Evolutionary conservation across 768 basidiomycete species (phyloP).

Genomic region (Calocybe gangraenosa): DNA sequence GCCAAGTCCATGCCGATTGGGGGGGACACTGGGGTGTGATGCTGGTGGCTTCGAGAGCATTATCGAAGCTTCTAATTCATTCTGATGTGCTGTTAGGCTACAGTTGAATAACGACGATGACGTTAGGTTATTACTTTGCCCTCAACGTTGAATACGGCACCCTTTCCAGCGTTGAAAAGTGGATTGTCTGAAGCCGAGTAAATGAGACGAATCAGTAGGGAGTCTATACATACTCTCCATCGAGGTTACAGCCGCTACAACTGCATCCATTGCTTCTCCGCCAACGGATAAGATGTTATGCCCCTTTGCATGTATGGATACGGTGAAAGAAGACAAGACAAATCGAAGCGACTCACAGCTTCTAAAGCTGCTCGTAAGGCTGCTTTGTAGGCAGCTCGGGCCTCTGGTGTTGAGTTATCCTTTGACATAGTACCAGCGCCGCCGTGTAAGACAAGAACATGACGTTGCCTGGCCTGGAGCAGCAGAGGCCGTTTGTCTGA

Average conservation of each 20-base stretch:
- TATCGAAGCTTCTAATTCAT: slow-evolving; percentile 77
- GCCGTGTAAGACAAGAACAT: slow-evolving; percentile 70
- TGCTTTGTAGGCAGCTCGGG: slow-evolving; percentile 52
- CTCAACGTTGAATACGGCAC: slow-evolving; percentile 77
- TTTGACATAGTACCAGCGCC: slow-evolving; percentile 72
- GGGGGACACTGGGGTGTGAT: slow-evolving; percentile 55
- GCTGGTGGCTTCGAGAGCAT: slow-evolving; percentile 78
- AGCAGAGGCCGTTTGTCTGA: slow-evolving; percentile 20
- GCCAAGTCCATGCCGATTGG: slow-evolving; percentile 58
- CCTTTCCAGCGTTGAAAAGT: slow-evolving; percentile 76
- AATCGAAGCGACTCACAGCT: slow-evolving; percentile 27
- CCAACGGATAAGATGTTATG: slow-evolving; percentile 58
- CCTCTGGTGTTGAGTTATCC: slow-evolving; percentile 53
- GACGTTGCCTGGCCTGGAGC: slow-evolving; percentile 8
- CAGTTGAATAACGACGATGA: neutral
- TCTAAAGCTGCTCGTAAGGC: slow-evolving; percentile 51
- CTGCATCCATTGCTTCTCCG: slow-evolving; percentile 83
- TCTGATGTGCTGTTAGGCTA: slow-evolving; percentile 27
- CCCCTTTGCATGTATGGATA: slow-evolving; percentile 48
- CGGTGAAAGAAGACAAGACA: too few species aligned
- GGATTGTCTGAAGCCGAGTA: slow-evolving; percentile 53
- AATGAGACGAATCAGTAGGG: neutral
- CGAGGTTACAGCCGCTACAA: slow-evolving; percentile 64
- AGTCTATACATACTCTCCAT: slow-evolving; percentile 56
- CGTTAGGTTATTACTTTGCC: slow-evolving; percentile 64